These are phyloP conservation scores for Mycocentrospora acerina DNA, from an alignment of 2,329 filamentous ascomycete genomes.

Conservation along the genomic window DNA sequence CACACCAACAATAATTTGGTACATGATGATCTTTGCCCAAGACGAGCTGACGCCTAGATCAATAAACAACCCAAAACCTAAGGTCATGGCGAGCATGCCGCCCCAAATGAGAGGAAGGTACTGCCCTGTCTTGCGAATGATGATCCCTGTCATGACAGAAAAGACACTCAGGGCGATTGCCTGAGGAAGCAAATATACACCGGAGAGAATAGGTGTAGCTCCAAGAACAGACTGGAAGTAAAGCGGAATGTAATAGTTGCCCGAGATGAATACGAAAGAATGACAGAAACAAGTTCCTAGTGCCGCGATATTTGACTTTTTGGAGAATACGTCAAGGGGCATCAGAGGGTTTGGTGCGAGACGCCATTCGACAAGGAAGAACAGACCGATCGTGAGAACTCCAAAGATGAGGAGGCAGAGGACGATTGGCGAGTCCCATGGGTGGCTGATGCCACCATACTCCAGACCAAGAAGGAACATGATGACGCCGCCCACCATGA, in stretches of 20 bases:
- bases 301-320: conserved; percentile 65
- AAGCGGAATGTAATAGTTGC: conserved; percentile 77
- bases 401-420: conserved; percentile 80
- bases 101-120: conserved; percentile 46
- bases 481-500: conserved; percentile 74
- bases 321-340: conserved; percentile 69
- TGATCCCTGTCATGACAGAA: conserved; percentile 59
- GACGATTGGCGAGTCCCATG: conserved; percentile 74
- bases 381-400: conserved; percentile 61
- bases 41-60: conserved; percentile 33
- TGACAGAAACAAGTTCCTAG: conserved; percentile 71
- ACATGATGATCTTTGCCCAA: conserved; percentile 45
- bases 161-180: conserved; percentile 67
- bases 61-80: conserved; percentile 44
- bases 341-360: conserved; percentile 77
- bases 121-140: conserved; percentile 49
- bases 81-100: conserved; percentile 40
- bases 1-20: conserved; percentile 42
- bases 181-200: conserved; percentile 72
- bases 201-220: conserved; percentile 68
- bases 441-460: conserved; percentile 72
- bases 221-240: conserved; percentile 80
- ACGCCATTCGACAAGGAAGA: conserved; percentile 72
- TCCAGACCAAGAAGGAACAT: conserved; percentile 87
- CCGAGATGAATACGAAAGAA: conserved; percentile 74